Percentiles rank a stretch among this genome's conserved stretches.
Conservation (phyloP, 148 eudicot species). For the Diospyros lotus region DNA sequence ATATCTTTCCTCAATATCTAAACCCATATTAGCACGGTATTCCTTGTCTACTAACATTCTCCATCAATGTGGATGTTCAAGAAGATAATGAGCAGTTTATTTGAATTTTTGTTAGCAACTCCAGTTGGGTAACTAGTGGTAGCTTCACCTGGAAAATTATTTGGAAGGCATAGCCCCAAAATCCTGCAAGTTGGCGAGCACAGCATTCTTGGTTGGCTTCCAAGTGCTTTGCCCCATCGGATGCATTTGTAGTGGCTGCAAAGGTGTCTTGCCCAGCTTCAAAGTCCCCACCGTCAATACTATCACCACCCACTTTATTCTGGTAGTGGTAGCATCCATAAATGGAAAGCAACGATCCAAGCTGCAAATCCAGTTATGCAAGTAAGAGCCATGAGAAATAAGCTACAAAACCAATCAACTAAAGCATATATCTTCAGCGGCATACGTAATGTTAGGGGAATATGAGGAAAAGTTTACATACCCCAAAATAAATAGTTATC, state of each 20-base stretch:
- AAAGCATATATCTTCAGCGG: background rate
- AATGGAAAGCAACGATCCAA: constrained; percentile 73
- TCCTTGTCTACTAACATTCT: too few species aligned
- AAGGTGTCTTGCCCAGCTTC: constrained; percentile 50
- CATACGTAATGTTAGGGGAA: background rate
- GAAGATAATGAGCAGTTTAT: too few species aligned
- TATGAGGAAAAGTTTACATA: constrained; percentile 16
- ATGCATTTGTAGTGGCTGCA: constrained; percentile 13
- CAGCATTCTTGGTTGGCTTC: constrained; percentile 19
- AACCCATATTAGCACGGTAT: too few species aligned
- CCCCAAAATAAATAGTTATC: constrained; percentile 89
- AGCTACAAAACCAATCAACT: background rate
- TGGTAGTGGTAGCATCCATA: constrained; percentile 65
- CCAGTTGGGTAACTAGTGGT: background rate
- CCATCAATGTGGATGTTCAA: too few species aligned
- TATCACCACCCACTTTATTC: constrained; percentile 40
- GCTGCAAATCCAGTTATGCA: constrained; percentile 28
- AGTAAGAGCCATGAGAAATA: background rate
- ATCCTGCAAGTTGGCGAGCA: constrained; percentile 53
- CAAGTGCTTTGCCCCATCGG: constrained; percentile 25
- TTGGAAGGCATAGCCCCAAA: constrained; percentile 71
- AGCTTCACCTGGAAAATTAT: constrained; percentile 66
- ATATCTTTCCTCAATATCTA: too few species aligned
- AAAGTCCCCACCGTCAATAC: constrained; percentile 26
- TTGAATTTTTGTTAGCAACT: too few species aligned